A percentile compares a stretch with the other conserved stretches of the same genome.
Evolutionary conservation across 331 rosid species (phyloP).

Genomic region (Phaseolus coccineus): DNA sequence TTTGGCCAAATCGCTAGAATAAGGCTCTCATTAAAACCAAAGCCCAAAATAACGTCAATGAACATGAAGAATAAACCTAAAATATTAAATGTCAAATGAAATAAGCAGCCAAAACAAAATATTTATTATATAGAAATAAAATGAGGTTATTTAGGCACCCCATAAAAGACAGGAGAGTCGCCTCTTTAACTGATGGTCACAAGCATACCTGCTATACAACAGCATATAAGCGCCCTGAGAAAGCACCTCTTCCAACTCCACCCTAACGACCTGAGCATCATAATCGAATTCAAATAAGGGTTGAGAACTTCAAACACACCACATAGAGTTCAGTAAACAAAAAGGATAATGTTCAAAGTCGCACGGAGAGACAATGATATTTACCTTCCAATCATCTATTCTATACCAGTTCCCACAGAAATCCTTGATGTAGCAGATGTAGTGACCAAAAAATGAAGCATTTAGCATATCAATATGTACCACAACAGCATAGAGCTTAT

Average conservation of each 20-base stretch:
- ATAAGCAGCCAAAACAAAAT: neutral
- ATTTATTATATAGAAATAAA: neutral
- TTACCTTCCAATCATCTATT: conserved; percentile 81
- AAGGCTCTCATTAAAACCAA: neutral
- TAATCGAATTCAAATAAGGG: conserved; percentile 27
- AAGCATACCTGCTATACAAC: conserved; percentile 72
- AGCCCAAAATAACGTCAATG: neutral
- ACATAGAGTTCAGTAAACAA: conserved; percentile 16
- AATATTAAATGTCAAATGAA: neutral
- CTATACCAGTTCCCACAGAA: conserved; percentile 76
- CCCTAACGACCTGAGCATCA: conserved; percentile 60
- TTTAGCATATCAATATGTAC: conserved; percentile 89
- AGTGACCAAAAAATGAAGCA: conserved; percentile 90
- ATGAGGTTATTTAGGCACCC: conserved; percentile 4
- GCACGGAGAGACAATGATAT: neutral
- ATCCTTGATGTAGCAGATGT: conserved; percentile 84
- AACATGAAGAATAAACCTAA: neutral
- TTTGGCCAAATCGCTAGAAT: neutral
- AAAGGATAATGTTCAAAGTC: conserved; percentile 3
- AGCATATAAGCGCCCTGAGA: conserved; percentile 94
- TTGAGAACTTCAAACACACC: conserved; percentile 20
- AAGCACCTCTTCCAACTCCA: conserved; percentile 82
- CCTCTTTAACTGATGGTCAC: neutral
- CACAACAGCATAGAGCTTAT: conserved; percentile 82
- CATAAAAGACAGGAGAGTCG: conserved; percentile 28